Conservation (phyloP, 495 filamentous ascomycete species). For the Hypoxylon lienhwacheense region DNA sequence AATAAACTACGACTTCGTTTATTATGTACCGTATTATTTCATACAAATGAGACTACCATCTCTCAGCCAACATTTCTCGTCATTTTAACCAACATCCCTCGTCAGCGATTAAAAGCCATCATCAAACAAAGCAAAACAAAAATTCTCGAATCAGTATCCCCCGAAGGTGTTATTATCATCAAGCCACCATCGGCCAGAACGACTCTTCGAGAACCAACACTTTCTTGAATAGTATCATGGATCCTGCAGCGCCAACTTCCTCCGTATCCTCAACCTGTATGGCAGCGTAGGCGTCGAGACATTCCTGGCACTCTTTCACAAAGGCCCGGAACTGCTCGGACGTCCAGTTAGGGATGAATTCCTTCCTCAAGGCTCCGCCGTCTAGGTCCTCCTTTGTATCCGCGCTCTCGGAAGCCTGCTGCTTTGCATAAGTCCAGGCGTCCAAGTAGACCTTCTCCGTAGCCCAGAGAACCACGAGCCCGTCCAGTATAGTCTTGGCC, state of each 20-base stretch:
- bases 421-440: conserved; percentile 60
- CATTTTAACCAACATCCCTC: too few relatives aligned
- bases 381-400: conserved; percentile 51
- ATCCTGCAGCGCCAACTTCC: conserved; percentile 43
- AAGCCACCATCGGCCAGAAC: conserved; percentile 50
- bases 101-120: too few relatives aligned
- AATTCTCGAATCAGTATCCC: not conserved
- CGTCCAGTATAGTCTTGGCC: conserved; percentile 55
- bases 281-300: conserved; percentile 42
- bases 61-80: too few relatives aligned
- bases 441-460: conserved; percentile 67
- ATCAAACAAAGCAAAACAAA: too few relatives aligned
- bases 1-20: too few relatives aligned
- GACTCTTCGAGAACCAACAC: conserved; percentile 56
- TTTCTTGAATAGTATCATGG: conserved; percentile 55
- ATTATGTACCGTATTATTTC: too few relatives aligned
- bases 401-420: conserved; percentile 10
- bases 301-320: conserved; percentile 54
- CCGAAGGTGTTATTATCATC: not conserved
- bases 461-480: conserved; percentile 71
- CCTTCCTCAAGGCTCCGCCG: conserved; percentile 61
- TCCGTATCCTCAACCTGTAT: conserved; percentile 19
- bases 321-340: conserved; percentile 60
- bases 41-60: too few relatives aligned
- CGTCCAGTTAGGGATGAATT: conserved; percentile 71